Evolutionary conservation across 1,284 basidiomycete genomes (phyloP).

Genomic region (Leucoagaricus sp.): DNA sequence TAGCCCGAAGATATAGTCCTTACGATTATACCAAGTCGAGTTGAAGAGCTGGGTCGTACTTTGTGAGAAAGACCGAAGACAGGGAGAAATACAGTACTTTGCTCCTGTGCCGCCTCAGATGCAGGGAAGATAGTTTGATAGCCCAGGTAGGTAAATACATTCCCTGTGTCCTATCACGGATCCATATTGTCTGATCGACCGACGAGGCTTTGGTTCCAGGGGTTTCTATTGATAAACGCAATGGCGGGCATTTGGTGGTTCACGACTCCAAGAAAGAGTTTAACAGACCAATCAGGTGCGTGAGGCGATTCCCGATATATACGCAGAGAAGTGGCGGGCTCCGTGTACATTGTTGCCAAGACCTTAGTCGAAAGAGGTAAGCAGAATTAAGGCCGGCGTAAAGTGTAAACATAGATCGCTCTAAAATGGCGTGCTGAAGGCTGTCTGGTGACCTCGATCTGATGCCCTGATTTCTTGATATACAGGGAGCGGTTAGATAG

Average conservation of each 20-base stretch:
- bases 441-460: background rate
- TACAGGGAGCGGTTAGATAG: background rate
- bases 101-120: conserved; percentile 4
- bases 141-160: conserved; percentile 4
- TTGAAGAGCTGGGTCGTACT: background rate
- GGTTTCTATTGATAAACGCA: conserved; percentile 5
- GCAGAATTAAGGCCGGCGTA: background rate
- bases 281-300: background rate
- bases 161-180: conserved; percentile 14
- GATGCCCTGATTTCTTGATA: background rate
- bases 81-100: background rate
- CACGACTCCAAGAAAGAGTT: background rate
- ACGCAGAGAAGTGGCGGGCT: background rate
- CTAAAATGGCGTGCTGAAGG: background rate
- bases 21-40: background rate
- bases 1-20: background rate
- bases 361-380: background rate
- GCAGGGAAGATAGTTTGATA: conserved; percentile 4
- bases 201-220: background rate
- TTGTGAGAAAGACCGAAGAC: background rate
- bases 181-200: background rate
- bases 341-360: background rate
- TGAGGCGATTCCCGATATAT: background rate
- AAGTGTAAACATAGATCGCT: conserved; percentile 1
- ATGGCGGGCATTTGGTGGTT: background rate